Evolutionary conservation across 2,329 filamentous ascomycete genomes (phyloP).

Genomic region (Phyllosticta capitalensis): DNA sequence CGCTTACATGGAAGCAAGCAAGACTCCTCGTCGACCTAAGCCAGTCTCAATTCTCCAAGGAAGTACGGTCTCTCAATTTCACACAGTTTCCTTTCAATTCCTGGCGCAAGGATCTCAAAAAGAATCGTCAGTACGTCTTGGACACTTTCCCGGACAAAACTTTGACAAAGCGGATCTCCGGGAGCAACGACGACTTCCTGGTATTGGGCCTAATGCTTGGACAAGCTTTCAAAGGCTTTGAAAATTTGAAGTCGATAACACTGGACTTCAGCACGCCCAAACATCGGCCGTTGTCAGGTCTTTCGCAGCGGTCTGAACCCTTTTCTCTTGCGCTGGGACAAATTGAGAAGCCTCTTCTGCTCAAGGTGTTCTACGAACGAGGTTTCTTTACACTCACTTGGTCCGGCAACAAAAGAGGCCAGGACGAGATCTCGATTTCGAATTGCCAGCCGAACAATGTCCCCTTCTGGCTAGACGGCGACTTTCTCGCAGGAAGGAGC

Average conservation of each 20-base stretch:
- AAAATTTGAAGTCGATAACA: not conserved
- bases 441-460: no score
- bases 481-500: no score
- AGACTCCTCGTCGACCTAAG: not conserved
- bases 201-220: not conserved
- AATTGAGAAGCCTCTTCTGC: not conserved
- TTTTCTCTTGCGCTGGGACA: not conserved
- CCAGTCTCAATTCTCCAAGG: not conserved
- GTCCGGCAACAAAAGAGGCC: no score
- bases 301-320: not conserved
- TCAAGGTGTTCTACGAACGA: not conserved
- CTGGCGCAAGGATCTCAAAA: not conserved
- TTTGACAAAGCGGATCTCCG: not conserved
- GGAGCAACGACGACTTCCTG: not conserved
- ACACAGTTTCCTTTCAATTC: not conserved
- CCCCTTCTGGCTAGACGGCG: no score
- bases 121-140: not conserved
- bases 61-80: not conserved
- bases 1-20: not conserved
- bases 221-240: not conserved
- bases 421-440: no score
- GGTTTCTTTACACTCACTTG: no score
- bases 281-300: no score
- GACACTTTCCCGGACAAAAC: not conserved
- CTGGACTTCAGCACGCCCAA: not conserved